phyloP scores from a whole-genome alignment of 768 basidiomycete genomes.

The Tylopilus rubrobrunneus region DNA sequence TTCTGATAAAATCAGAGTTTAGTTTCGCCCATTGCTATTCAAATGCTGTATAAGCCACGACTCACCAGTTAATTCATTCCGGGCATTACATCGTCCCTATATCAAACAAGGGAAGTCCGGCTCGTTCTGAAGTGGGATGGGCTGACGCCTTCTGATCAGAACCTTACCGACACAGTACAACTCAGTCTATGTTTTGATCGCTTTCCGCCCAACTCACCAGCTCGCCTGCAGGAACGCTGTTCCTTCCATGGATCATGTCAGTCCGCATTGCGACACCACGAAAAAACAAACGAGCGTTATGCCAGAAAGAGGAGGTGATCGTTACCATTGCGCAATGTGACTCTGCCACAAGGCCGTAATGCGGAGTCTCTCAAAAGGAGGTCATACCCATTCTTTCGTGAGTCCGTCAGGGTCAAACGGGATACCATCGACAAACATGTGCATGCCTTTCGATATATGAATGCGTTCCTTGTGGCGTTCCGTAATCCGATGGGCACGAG shows the following conservation, averaged over 20 bases:
- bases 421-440: not conserved
- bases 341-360: conserved; percentile 13
- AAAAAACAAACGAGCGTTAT: not conserved
- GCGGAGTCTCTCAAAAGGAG: conserved; percentile 9
- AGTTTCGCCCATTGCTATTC: not conserved
- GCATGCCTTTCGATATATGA: conserved; percentile 7
- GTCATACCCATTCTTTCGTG: not conserved
- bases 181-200: not conserved
- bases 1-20: not conserved
- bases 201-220: too few species aligned
- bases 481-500: conserved; percentile 1
- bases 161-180: not conserved
- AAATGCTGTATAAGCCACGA: not conserved
- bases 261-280: not conserved
- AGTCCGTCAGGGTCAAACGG: conserved; percentile 14
- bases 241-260: not conserved
- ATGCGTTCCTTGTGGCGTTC: not conserved
- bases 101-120: not conserved
- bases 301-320: not conserved
- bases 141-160: not conserved
- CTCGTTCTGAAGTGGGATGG: not conserved
- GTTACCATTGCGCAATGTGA: conserved; percentile 2
- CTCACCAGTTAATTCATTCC: not conserved
- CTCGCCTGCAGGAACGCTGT: not conserved
- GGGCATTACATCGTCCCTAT: not conserved